phyloP scores from a whole-genome alignment of 2,329 filamentous ascomycete species.

The Aureobasidium mangrovei region DNA sequence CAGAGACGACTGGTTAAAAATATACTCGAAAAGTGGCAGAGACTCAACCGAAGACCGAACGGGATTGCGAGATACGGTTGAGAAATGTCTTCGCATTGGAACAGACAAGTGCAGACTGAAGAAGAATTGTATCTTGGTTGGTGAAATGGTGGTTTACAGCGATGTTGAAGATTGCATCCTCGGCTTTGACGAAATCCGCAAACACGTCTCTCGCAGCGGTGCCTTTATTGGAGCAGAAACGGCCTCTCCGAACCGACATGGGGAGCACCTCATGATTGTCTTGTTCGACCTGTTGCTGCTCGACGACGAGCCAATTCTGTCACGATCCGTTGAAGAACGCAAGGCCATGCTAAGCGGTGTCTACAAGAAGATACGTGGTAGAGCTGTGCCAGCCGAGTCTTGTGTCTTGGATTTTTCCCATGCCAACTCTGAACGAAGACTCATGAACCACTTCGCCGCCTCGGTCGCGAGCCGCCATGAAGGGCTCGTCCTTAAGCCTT shows the following conservation, averaged over 20 bases:
- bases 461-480: slow-evolving; percentile 61
- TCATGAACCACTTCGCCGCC: slow-evolving; percentile 58
- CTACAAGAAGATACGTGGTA: slow-evolving; percentile 47
- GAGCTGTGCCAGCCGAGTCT: slow-evolving; percentile 58
- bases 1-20: slow-evolving; percentile 52
- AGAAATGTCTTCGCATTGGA: slow-evolving; percentile 55
- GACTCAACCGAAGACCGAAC: slow-evolving; percentile 68
- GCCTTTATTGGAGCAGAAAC: slow-evolving; percentile 55
- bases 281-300: slow-evolving; percentile 53
- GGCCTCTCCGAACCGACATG: slow-evolving; percentile 53
- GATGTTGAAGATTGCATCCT: slow-evolving; percentile 56
- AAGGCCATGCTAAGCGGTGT: slow-evolving; percentile 52
- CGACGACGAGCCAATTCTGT: slow-evolving; percentile 46
- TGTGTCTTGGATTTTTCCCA: slow-evolving; percentile 58
- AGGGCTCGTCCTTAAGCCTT: slow-evolving; percentile 71
- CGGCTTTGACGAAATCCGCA: slow-evolving; percentile 74
- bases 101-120: slow-evolving; percentile 49
- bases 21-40: slow-evolving; percentile 89
- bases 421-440: slow-evolving; percentile 40
- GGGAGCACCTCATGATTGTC: slow-evolving; percentile 52
- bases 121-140: slow-evolving; percentile 67
- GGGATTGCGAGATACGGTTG: slow-evolving; percentile 54
- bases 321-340: slow-evolving; percentile 49
- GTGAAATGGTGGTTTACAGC: slow-evolving; percentile 72
- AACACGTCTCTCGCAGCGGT: slow-evolving; percentile 67